Evolutionary conservation across 192 early-diverging fungal genomes (phyloP), one percentile per base, ranked within the genome.

Genomic region (Pilobolus umbonatus): DNA sequence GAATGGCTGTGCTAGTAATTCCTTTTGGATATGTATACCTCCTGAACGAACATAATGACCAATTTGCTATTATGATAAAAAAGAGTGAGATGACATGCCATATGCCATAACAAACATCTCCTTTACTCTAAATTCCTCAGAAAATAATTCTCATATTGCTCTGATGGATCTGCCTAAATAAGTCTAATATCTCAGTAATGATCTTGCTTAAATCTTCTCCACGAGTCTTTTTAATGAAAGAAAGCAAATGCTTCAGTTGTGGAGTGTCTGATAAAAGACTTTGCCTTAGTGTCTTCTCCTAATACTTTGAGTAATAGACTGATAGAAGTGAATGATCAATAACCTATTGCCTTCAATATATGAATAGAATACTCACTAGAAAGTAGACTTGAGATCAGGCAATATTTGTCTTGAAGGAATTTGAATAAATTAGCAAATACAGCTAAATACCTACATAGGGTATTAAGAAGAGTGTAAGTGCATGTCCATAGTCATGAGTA

Each of bases 211-310:
- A 72, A 21, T 77, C 69, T 17, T 84, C 74, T 28, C 69, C 80
- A 8, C 80, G 75, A 12, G 85, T n/a, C 78, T 70, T 92, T 94
- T 24, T 94, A 79, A 46, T 97, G 71, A 44, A 98, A 77, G 61
- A 87, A 95, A 14, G 92, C 86, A 80, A 96, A 90, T 0, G 94
- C 79, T 71, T 98, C 92, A 47, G 92, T 90, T 1, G 91, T 82
- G 67, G 98, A 99, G 36, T 84, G 79, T 38, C 92, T 85, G 24
- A 94, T 83, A 72, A 88, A 88, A 32, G 78, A 71, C 44, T 87
- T 87, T 64, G 88, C 79, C 43, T 69, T 58, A 56, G 82, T 73
- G 52, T 85, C 70, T 56, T 78, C 76, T 47, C 85, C 80, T 10
- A 99, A 76, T 15, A 91, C 68, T 3, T 86, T 87, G 15, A 80